These are phyloP conservation scores for Debaryomyces subglobosus DNA, from an alignment of 1,139 yeast species.

Conservation along the genomic window DNA sequence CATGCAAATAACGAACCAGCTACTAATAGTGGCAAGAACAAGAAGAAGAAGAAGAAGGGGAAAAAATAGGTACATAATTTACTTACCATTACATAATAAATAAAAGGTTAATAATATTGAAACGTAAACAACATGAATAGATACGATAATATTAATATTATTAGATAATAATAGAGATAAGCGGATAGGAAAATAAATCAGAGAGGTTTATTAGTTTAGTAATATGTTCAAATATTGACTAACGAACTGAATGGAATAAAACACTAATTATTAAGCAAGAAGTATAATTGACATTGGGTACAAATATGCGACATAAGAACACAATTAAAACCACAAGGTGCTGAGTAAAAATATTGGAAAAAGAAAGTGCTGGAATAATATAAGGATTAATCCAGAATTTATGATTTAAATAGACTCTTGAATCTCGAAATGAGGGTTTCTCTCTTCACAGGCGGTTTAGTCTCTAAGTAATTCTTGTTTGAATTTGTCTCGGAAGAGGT, in stretches of 20 bases:
- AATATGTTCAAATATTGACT: not conserved
- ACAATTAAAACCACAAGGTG: not conserved
- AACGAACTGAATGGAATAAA: not conserved
- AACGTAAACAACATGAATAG: not conserved
- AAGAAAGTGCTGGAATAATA: not conserved
- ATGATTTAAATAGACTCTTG: constrained; percentile 37
- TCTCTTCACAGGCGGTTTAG: constrained; percentile 18
- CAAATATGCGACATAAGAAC: not conserved
- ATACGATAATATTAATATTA: not conserved
- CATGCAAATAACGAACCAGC: constrained; percentile 11
- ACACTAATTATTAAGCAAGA: not conserved
- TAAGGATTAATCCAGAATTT: not conserved
- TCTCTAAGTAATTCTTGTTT: constrained; percentile 2
- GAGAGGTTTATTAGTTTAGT: not conserved
- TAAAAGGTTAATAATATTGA: not conserved
- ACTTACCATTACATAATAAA: not conserved
- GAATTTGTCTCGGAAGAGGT: constrained; percentile 13
- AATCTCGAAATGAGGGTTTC: constrained; percentile 37
- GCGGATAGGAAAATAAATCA: not conserved
- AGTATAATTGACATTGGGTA: not conserved
- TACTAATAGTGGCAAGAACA: constrained; percentile 19
- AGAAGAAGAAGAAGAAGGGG: constrained; percentile 28
- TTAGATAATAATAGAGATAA: not conserved
- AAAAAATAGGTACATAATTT: constrained; percentile 20
- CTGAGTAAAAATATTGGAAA: not conserved